Conservation (phyloP, 257 asterid species). For the Apocynum venetum region DNA sequence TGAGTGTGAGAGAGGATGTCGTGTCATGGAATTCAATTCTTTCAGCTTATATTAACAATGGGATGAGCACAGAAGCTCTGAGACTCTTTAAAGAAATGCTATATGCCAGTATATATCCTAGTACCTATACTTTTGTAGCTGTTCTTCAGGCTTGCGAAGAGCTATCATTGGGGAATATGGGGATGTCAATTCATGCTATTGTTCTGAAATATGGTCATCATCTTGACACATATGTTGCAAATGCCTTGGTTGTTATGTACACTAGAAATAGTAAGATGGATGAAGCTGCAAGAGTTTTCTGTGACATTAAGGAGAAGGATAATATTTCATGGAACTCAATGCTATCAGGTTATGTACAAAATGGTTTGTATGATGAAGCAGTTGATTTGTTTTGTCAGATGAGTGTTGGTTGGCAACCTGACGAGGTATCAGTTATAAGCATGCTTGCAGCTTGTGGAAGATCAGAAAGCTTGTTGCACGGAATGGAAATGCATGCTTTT, state of each 20-base stretch:
- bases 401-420: conserved; percentile 40
- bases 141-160: conserved; percentile 69
- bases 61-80: conserved; percentile 49
- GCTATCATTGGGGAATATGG: conserved; percentile 35
- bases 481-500: conserved; percentile 73
- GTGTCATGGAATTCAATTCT: conserved; percentile 77
- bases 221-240: conserved; percentile 48
- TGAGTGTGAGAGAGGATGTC: conserved; percentile 41
- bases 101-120: conserved; percentile 37
- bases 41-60: conserved; percentile 42
- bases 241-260: conserved; percentile 73
- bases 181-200: conserved; percentile 50
- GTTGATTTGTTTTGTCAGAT: conserved; percentile 43
- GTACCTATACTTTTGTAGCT: conserved; percentile 71
- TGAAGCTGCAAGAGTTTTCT: conserved; percentile 55
- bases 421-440: conserved; percentile 53
- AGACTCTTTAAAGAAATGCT: conserved; percentile 47
- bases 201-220: conserved; percentile 37
- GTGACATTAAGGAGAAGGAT: conserved; percentile 42
- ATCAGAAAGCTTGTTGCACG: conserved; percentile 45
- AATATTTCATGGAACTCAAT: conserved; percentile 75
- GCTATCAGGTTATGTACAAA: conserved; percentile 65
- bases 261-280: conserved; percentile 41
- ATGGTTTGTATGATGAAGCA: conserved; percentile 44
- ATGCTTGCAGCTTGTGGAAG: conserved; percentile 69